Evolutionary conservation across 169 alveolate genomes (phyloP), one percentile per base, ranked within the genome.

Genomic region (Perkinsus marinus): DNA sequence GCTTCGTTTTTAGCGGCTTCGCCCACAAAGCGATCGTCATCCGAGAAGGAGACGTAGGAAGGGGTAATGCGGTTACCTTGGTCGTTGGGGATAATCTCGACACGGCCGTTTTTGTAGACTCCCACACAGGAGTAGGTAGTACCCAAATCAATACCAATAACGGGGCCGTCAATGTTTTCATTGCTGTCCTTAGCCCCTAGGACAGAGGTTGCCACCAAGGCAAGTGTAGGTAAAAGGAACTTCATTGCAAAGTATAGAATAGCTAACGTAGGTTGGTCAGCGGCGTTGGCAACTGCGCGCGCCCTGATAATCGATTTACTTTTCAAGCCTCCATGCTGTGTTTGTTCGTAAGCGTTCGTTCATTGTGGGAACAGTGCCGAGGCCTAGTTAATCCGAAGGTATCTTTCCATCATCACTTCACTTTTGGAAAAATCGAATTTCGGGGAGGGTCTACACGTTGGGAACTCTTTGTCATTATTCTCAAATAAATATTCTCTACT

Each of bases 41-140:
- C 99, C 43, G 98, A 97, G 95, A 98, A 98, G 38, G 99, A 99
- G n/a, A 98, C 99, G 93, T 97, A 98, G 68, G 99, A 97, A 39
- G 99, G 99, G 36, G 99, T 98, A 93, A 98, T 98, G 93, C 99
- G 96, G 95, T 97, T 97, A 68, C 98, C 98, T 91, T 98, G 98
- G 91, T 99, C 97, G 94, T 98, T 98, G 91, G 93, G 98, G 96
- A 68, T 97, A 92, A 98, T 98, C 95, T 98, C 99, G 10, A 98
- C 99, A 92, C 98, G 95, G 34, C 99, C 99, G 94, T 98, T 98
- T 94, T 97, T 95, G 96, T 97, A 98, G 43, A 97, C 97, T 69
- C 99, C 99, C 39, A 98, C 99, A 96, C 99, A 98, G 41, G 99
- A 96, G 95, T 98, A 98, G 43, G 99, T 98, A 5, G 99, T 98